Conservation (phyloP, 805 yeast species). For the Grigorovia transvaalensis region DNA sequence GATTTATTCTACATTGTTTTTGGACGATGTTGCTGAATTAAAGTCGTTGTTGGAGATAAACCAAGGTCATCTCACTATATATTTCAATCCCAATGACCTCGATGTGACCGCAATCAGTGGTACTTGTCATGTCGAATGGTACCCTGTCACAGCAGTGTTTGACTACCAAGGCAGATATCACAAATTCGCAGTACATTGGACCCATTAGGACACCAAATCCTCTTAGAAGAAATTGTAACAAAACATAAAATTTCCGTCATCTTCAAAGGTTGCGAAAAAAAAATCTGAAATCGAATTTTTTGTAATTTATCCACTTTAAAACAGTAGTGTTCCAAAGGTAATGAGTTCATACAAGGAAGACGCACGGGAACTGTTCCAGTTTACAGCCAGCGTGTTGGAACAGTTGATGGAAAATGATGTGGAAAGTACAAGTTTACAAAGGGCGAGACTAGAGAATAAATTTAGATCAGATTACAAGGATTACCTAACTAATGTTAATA, state of each 20-base stretch:
- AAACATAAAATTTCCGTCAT: background rate
- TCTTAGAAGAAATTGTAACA: too few species aligned
- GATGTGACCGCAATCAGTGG: background rate
- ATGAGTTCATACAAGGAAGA: background rate
- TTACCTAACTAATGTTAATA: background rate
- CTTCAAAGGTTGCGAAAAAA: background rate
- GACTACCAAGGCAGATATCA: conserved; percentile 15
- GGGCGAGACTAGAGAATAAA: conserved; percentile 1
- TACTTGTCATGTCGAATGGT: conserved; percentile 11
- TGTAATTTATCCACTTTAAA: too few species aligned
- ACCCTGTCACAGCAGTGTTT: conserved; percentile 21
- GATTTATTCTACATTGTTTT: conserved; percentile 15
- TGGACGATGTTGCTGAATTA: conserved; percentile 2
- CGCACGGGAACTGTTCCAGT: background rate
- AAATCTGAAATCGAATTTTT: too few species aligned
- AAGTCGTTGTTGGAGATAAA: background rate
- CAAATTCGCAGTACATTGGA: conserved; percentile 8
- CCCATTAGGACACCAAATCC: background rate
- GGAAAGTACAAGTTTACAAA: background rate
- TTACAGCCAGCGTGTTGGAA: background rate
- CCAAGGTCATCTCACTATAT: background rate
- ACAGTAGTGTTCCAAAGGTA: background rate
- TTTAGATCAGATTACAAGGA: background rate
- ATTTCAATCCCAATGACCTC: background rate
- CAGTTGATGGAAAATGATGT: background rate